Evolutionary conservation across 2,329 filamentous ascomycete genomes (phyloP).

Genomic region (Lecanosticta acicola): DNA sequence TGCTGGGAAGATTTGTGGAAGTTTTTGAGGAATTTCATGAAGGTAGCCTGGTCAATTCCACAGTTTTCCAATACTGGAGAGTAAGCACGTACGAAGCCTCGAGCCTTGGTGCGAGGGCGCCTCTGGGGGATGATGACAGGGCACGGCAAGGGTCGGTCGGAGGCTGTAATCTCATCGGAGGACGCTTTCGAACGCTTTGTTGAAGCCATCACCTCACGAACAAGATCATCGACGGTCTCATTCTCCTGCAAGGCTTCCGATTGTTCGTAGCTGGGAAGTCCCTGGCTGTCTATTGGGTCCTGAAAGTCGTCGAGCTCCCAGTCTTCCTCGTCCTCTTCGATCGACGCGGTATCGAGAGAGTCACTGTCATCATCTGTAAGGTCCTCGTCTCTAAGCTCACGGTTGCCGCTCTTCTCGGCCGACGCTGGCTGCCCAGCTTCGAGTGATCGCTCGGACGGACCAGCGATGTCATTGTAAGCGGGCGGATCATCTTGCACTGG

Average conservation of each 20-base stretch:
- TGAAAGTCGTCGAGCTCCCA: constrained; percentile 29
- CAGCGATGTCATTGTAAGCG: constrained; percentile 7
- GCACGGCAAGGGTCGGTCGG: constrained; percentile 29
- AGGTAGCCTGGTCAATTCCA: constrained; percentile 46
- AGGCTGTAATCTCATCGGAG: neutral
- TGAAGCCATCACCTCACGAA: constrained; percentile 20
- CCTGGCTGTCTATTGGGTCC: constrained; percentile 6
- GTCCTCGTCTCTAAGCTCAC: constrained; percentile 14
- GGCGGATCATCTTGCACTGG: constrained; percentile 7
- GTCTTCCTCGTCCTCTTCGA: constrained; percentile 28
- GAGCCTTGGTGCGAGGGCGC: constrained; percentile 43
- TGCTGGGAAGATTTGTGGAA: constrained; percentile 43
- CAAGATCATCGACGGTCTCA: constrained; percentile 19
- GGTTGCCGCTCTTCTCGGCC: neutral
- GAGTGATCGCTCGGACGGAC: neutral
- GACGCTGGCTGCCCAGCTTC: constrained; percentile 1
- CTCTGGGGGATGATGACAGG: constrained; percentile 51
- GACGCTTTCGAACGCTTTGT: neutral
- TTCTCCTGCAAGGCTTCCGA: constrained; percentile 15
- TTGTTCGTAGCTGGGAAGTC: constrained; percentile 27
- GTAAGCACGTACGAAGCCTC: constrained; percentile 52
- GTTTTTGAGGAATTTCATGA: constrained; percentile 45
- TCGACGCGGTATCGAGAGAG: neutral
- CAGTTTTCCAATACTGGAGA: constrained; percentile 43
- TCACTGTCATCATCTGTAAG: constrained; percentile 9